Evolutionary conservation across 2,329 filamentous ascomycete genomes (phyloP), one percentile per base, ranked within the genome.

Genomic region (Epicoccum sorghinum): DNA sequence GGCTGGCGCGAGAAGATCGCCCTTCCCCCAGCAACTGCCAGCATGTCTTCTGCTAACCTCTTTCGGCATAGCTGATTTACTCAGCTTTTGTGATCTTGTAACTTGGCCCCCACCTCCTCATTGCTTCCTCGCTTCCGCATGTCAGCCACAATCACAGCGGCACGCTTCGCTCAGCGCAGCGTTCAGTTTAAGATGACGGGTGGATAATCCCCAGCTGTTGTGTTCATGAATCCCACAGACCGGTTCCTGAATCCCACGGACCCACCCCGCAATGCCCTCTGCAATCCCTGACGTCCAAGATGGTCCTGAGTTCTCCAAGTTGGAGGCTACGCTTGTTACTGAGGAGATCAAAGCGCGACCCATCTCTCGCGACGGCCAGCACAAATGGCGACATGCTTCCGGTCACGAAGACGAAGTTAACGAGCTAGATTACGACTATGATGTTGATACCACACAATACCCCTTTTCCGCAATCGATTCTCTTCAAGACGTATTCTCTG

Each of bases 221-320:
- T 10, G 3, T 7, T 2, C 14, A 7, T 8, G 9, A 8, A 22
- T 2, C 5, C 25, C 5, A 5, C 47, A 36, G 25, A 22, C 9
- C 23, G 18, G 18, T 18, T 2, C 14, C 13, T 8, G 9, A 8
- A 13, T 2, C 5, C 25, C 4, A 5, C 47, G 29, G 25, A 22
- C 9, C 30, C 25, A 38, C 14, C 23, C 13, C 14, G 13, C 18
- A 7, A 39, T 32, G 39, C 39, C 39, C 18, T 18, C 39, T 4
- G 39, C 12, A 7, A 24, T 39, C 8, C 46, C 25, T 6, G 29
- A 36, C 4, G 30, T 36, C 6, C 5, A 43, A 18, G 35, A 24
- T 12, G 22, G 41, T 9, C 48, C 29, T 22, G 48, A 51, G 4
- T 40, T 45, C n/a, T 51, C 48, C 9, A 51, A 29, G 7, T 4